Evolutionary conservation across 805 yeast genomes (phyloP).

Genomic region (Nakazawaea wyomingensis): DNA sequence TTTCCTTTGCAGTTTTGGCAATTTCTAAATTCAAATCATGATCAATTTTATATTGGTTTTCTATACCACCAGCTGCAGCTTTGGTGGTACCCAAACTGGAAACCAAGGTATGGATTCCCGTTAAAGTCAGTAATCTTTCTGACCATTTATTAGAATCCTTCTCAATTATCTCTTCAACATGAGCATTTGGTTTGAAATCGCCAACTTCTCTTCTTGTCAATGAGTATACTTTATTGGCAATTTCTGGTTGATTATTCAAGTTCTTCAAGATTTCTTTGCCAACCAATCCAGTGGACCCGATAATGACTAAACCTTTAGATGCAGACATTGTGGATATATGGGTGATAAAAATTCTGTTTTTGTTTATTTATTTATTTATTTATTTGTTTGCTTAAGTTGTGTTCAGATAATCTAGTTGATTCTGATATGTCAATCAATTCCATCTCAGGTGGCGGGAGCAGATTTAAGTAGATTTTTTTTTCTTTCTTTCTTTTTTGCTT

Average conservation of each 20-base stretch:
- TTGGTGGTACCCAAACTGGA: conserved; percentile 75
- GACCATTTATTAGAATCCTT: conserved; percentile 49
- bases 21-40: conserved; percentile 63
- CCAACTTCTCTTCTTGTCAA: conserved; percentile 46
- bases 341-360: too few relatives aligned
- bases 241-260: conserved; percentile 31
- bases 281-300: conserved; percentile 80
- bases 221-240: conserved; percentile 36
- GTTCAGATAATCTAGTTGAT: too few relatives aligned
- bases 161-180: conserved; percentile 33
- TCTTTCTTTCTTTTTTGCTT: neutral
- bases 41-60: conserved; percentile 66
- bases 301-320: conserved; percentile 23
- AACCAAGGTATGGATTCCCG: conserved; percentile 39
- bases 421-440: too few relatives aligned
- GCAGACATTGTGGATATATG: neutral
- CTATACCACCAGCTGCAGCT: conserved; percentile 67
- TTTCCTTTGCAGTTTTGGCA: conserved; percentile 73
- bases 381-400: too few relatives aligned
- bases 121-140: conserved; percentile 26
- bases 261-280: conserved; percentile 53
- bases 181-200: conserved; percentile 13
- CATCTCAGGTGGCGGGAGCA: too few relatives aligned
- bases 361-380: too few relatives aligned
- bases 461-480: neutral